These are phyloP conservation scores for Phyllostachys edulis DNA, from an alignment of 176 grass and related monocot species.

Conservation along the genomic window DNA sequence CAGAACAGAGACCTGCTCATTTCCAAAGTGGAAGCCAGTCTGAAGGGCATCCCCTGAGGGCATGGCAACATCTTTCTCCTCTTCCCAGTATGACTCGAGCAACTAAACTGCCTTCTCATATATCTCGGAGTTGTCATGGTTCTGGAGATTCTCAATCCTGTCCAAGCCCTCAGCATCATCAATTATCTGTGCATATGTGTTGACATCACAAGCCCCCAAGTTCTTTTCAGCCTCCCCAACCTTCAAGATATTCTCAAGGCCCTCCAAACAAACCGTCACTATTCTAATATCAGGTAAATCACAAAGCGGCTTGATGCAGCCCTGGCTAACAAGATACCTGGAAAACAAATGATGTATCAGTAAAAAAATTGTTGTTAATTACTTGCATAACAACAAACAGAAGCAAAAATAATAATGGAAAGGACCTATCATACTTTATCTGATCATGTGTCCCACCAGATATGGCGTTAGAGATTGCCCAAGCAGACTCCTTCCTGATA, in stretches of 20 bases:
- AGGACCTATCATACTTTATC: slow-evolving; percentile 42
- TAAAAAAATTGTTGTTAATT: background rate
- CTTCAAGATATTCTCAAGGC: slow-evolving; percentile 62
- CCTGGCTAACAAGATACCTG: slow-evolving; percentile 57
- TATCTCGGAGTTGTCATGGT: slow-evolving; percentile 46
- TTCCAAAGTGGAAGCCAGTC: slow-evolving; percentile 23
- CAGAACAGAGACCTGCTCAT: slow-evolving; percentile 12
- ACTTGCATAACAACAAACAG: background rate
- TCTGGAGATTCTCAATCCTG: slow-evolving; percentile 65
- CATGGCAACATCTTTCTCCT: slow-evolving; percentile 35
- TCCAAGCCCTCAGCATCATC: slow-evolving; percentile 60
- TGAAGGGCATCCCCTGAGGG: slow-evolving; percentile 7
- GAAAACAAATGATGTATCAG: background rate
- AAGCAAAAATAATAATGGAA: background rate
- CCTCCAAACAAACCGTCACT: slow-evolving; percentile 52
- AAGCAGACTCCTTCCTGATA: slow-evolving; percentile 51
- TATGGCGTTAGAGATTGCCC: slow-evolving; percentile 45
- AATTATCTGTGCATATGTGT: slow-evolving; percentile 51
- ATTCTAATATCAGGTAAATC: slow-evolving; percentile 46
- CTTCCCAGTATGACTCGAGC: slow-evolving; percentile 50
- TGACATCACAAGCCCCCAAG: slow-evolving; percentile 38
- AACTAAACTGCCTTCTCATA: slow-evolving; percentile 49
- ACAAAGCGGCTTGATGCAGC: slow-evolving; percentile 62
- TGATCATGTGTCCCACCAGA: slow-evolving; percentile 51
- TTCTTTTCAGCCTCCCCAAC: slow-evolving; percentile 44